A percentile compares a stretch with the other conserved stretches of the same genome.
Conservation (phyloP, 345 rosid species). For the Lagerstroemia speciosa region DNA sequence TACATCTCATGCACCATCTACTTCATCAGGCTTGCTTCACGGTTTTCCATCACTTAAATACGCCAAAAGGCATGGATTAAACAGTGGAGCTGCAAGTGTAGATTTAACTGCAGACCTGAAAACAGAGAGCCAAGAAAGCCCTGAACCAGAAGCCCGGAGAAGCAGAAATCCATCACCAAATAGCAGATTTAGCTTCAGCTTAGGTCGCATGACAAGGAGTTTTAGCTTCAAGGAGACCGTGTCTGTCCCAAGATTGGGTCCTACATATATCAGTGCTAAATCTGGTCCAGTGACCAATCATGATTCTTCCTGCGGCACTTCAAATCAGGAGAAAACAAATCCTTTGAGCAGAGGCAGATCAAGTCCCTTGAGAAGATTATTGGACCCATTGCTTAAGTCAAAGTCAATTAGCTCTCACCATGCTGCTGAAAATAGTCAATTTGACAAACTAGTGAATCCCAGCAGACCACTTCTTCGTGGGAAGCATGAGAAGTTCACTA, state of each 20-base stretch:
- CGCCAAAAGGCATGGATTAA: constrained; percentile 16
- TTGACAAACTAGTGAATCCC: constrained; percentile 17
- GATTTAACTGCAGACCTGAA: constrained; percentile 25
- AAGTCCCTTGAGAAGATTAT: constrained; percentile 67
- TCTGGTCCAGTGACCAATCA: constrained; percentile 48
- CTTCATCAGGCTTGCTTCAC: background rate
- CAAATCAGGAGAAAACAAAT: constrained; percentile 31
- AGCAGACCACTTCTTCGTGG: constrained; percentile 19
- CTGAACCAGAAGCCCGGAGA: constrained; percentile 27
- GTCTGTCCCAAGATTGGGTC: constrained; percentile 32
- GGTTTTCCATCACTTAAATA: constrained; percentile 12
- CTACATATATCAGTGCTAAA: constrained; percentile 34
- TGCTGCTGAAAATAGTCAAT: constrained; percentile 29
- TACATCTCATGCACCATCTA: constrained; percentile 21
- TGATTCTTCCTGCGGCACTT: constrained; percentile 26
- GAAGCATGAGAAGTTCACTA: constrained; percentile 26
- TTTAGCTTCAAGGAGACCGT: constrained; percentile 65
- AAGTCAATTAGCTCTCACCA: constrained; percentile 20
- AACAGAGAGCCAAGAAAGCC: constrained; percentile 33
- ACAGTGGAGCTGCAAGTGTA: constrained; percentile 14
- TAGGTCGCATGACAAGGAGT: constrained; percentile 63
- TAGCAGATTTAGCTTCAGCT: constrained; percentile 74
- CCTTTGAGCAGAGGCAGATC: constrained; percentile 37
- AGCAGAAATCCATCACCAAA: constrained; percentile 46
- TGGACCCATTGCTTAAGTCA: constrained; percentile 62